Percentiles rank a stretch among this genome's conserved stretches.
Evolutionary conservation across 768 basidiomycete genomes (phyloP).

Genomic region (Cubamyces sp.): DNA sequence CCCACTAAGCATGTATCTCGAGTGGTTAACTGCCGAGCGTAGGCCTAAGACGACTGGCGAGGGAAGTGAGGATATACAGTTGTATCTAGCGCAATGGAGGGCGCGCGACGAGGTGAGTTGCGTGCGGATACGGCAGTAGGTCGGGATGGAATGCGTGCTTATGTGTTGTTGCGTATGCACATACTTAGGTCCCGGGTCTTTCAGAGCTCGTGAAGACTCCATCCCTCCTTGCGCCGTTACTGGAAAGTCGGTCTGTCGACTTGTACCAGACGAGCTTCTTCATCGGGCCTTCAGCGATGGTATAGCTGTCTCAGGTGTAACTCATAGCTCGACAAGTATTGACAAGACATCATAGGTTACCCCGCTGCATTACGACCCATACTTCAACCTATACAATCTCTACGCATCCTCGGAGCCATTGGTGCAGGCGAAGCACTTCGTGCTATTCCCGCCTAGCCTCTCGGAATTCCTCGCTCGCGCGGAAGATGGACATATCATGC

Average conservation of each 20-base stretch:
- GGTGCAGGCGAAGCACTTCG: too few species aligned
- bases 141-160: background rate
- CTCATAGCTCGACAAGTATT: too few species aligned
- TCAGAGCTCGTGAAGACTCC: slow-evolving; percentile 19
- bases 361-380: slow-evolving; percentile 29
- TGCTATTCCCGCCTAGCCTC: too few species aligned
- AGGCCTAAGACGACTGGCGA: background rate
- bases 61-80: slow-evolving; percentile 11
- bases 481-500: slow-evolving; percentile 8
- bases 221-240: slow-evolving; percentile 18
- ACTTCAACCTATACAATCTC: slow-evolving; percentile 6
- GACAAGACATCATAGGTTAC: slow-evolving; percentile 8
- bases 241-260: slow-evolving; percentile 22
- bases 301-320: background rate
- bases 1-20: slow-evolving; percentile 25
- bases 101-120: slow-evolving; percentile 28
- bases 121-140: background rate
- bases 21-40: slow-evolving; percentile 23
- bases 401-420: too few species aligned
- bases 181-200: slow-evolving; percentile 13
- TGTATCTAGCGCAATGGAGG: slow-evolving; percentile 29
- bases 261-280: slow-evolving; percentile 32
- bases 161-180: background rate
- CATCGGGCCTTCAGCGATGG: slow-evolving; percentile 29
- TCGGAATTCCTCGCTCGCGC: background rate